phyloP scores from a whole-genome alignment of 2,329 filamentous ascomycete species.

The Monilinia fructigena region DNA sequence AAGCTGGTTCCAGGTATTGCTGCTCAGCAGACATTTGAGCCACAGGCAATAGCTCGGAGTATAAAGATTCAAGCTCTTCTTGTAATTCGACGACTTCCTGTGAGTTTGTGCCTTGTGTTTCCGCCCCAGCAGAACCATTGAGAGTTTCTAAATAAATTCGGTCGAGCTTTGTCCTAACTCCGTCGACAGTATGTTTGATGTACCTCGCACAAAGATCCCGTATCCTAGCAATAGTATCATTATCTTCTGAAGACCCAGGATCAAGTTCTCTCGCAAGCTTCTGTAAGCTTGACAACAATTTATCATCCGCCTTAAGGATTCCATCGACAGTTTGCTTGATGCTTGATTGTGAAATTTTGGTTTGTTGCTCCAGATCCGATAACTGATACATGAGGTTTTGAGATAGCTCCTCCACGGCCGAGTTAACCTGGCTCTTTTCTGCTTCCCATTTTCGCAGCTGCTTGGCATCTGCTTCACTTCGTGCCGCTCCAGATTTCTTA shows the following conservation, averaged over 20 bases:
- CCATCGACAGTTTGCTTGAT: conserved; percentile 51
- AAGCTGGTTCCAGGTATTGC: conserved; percentile 62
- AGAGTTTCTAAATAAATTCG: conserved; percentile 54
- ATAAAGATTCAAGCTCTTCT: conserved; percentile 66
- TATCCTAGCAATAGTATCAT: conserved; percentile 54
- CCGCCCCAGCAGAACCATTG: conserved; percentile 29
- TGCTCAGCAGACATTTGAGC: conserved; percentile 70
- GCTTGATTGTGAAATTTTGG: conserved; percentile 45
- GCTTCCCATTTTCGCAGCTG: conserved; percentile 45
- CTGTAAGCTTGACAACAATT: conserved; percentile 62
- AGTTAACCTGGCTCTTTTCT: conserved; percentile 45
- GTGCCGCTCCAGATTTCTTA: conserved; percentile 41
- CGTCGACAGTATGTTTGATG: conserved; percentile 58
- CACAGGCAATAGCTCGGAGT: conserved; percentile 66
- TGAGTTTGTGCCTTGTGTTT: conserved; percentile 24
- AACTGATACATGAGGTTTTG: conserved; percentile 49
- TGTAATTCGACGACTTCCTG: conserved; percentile 53
- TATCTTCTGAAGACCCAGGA: conserved; percentile 51
- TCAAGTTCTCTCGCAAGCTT: conserved; percentile 63
- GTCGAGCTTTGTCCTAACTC: conserved; percentile 54
- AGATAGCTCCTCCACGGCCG: conserved; percentile 50
- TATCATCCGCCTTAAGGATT: conserved; percentile 61
- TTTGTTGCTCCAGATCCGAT: conserved; percentile 53
- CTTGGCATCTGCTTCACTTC: conserved; percentile 44
- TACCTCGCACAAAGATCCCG: conserved; percentile 58